Evolutionary conservation across 208 protist species (phyloP).

Genomic region (Leishmania tropica): DNA sequence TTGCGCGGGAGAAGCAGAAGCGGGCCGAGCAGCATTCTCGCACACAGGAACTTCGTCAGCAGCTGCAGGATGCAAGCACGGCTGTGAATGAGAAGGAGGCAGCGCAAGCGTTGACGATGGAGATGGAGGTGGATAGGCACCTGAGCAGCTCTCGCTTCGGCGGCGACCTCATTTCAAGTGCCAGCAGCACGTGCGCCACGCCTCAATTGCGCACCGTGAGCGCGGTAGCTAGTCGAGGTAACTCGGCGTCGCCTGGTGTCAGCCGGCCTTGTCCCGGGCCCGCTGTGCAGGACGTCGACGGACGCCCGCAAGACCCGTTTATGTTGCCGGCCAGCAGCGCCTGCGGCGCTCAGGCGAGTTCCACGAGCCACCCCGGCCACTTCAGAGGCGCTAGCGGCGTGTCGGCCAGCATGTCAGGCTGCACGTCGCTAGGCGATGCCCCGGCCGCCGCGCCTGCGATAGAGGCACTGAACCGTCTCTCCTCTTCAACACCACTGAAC

Average conservation of each 20-base stretch:
- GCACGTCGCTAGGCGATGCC: background rate
- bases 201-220: constrained; percentile 22
- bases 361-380: background rate
- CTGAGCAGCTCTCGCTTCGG: constrained; percentile 19
- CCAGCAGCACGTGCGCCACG: constrained; percentile 37
- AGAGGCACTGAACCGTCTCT: background rate
- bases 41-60: constrained; percentile 43
- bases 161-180: constrained; percentile 23
- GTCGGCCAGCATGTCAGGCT: background rate
- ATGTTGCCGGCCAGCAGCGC: constrained; percentile 22
- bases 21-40: constrained; percentile 31
- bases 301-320: constrained; percentile 7
- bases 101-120: constrained; percentile 19
- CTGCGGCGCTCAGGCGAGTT: background rate
- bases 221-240: constrained; percentile 16
- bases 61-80: constrained; percentile 44
- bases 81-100: constrained; percentile 34
- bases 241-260: constrained; percentile 14
- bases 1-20: constrained; percentile 37
- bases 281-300: background rate
- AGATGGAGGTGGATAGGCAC: constrained; percentile 35
- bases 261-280: background rate
- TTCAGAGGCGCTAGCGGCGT: background rate
- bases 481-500: constrained; percentile 14
- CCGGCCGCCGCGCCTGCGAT: background rate